Evolutionary conservation across 2,329 filamentous ascomycete genomes (phyloP), one percentile per base, ranked within the genome.

Genomic region (Coniochaeta sp.): DNA sequence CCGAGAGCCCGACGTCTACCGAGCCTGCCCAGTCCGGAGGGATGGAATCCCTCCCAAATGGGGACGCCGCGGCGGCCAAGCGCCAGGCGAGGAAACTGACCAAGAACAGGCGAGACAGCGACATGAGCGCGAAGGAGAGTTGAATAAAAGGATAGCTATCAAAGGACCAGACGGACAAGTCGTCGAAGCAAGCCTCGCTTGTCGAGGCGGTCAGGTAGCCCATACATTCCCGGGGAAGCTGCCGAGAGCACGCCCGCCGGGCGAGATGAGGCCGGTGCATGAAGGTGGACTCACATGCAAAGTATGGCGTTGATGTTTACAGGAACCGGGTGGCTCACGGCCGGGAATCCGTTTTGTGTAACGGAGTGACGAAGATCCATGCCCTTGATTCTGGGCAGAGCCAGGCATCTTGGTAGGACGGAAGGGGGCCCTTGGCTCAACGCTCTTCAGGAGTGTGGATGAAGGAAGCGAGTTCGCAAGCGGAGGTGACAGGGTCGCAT

Each of bases 51-150:
- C 17, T 43, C 31, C 11, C 43, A 2, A 52, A 52, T 24, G 47
- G 47, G 9, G 26, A 55, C 8, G 57, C 59, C 1, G 24, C 19
- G 26, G 17, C 56, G 17, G 17, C 56, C 19, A 65, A 65, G 36
- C 58, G 64, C 19, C 63, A 62, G 26, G 31, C 59, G 17, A 63
- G 61, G n/a, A 65, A 64, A 57, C 50, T 64, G 60, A 64, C 61
- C 11, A 65, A 65, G 59, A 62, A 57, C 16, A 52, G 59, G 34
- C 31, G 57, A 22, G 54, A 55, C 31, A 61, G 57, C 31, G 63
- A 64, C 14, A 8, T 58, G 36, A 64, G 59, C 17, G 34, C 22
- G 7, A 57, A 34, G 34, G 54, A 57, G 31, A 36, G n/a, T 16
- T 52, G 26, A 28, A 22, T 7, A 50, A 50, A 7, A 22, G 6